Conservation (phyloP, 2,329 filamentous ascomycete species). For the Cytospora piceicola region DNA sequence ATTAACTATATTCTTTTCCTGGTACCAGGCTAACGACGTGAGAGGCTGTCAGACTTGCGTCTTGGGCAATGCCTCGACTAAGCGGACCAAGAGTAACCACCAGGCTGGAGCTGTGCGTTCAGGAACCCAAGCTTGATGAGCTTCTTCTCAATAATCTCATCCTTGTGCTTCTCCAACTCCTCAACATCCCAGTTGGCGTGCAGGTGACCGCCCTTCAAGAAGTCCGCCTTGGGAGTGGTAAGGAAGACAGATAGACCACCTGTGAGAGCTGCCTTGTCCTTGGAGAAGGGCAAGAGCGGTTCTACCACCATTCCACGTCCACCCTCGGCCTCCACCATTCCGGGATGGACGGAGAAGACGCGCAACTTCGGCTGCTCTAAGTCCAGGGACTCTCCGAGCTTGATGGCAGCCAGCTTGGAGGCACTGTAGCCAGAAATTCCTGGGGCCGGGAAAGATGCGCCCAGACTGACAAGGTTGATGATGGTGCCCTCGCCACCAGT, state of each 20-base stretch:
- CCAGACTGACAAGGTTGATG: constrained; percentile 35
- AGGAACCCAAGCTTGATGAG: constrained; percentile 32
- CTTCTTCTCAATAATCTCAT: constrained; percentile 37
- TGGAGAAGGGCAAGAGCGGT: constrained; percentile 35
- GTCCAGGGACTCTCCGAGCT: constrained; percentile 35
- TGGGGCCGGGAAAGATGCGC: constrained; percentile 32
- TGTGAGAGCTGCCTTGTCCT: constrained; percentile 39
- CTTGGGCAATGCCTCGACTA: background rate
- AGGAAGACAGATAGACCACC: constrained; percentile 40
- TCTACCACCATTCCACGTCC: constrained; percentile 33
- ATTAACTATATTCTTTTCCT: too few relatives aligned
- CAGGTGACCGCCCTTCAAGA: constrained; percentile 40
- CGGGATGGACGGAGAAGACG: constrained; percentile 34
- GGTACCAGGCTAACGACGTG: too few relatives aligned
- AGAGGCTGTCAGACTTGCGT: too few relatives aligned
- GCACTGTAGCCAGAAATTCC: constrained; percentile 34
- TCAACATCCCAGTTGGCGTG: constrained; percentile 43
- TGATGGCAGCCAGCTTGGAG: constrained; percentile 34
- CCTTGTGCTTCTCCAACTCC: constrained; percentile 38
- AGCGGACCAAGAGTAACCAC: constrained; percentile 24
- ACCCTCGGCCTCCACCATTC: constrained; percentile 34
- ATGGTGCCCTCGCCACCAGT: constrained; percentile 34
- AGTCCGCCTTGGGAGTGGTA: constrained; percentile 38
- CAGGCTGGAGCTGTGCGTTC: constrained; percentile 16
- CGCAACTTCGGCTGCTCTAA: constrained; percentile 35